Conservation (phyloP, 768 basidiomycete species). For the Paxillus ammoniavirescens region DNA sequence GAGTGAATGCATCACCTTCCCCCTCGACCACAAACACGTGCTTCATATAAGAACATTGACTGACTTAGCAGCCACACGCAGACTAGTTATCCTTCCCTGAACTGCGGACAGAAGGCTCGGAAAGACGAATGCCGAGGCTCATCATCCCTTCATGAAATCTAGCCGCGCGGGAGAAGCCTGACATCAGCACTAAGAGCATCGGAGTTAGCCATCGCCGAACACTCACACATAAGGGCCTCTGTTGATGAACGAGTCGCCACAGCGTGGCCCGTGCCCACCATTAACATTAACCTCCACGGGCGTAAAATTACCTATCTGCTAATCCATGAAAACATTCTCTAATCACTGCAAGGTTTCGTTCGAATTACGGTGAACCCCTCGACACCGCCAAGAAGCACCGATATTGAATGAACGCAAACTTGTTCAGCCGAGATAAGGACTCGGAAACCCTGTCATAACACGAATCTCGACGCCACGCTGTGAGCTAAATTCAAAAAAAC, state of each 20-base stretch:
- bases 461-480: neutral
- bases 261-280: neutral
- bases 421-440: neutral
- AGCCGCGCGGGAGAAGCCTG: neutral
- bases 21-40: neutral
- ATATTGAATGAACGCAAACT: neutral
- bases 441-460: neutral
- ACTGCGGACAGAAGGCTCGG: neutral
- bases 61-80: neutral
- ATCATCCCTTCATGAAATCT: neutral
- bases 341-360: neutral
- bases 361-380: neutral
- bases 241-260: neutral
- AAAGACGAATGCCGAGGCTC: too few relatives aligned
- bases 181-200: neutral
- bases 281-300: neutral
- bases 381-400: neutral
- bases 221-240: neutral
- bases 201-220: neutral
- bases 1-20: neutral
- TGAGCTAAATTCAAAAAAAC: neutral
- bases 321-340: neutral
- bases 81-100: neutral
- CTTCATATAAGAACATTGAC: neutral
- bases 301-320: neutral